Conservation (phyloP, 345 rosid species). For the Gossypium australe region DNA sequence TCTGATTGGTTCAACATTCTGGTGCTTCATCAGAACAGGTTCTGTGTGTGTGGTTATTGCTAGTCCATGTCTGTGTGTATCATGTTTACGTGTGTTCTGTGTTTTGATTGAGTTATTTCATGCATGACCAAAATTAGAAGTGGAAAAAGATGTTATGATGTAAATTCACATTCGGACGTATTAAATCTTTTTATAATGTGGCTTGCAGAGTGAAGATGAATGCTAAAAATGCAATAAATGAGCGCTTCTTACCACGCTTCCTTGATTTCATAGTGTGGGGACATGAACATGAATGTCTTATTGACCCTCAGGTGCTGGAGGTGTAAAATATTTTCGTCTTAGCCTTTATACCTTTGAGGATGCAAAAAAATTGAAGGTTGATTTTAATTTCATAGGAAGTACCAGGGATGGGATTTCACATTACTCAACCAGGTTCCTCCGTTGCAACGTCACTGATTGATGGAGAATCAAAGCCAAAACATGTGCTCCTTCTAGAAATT, state of each 20-base stretch:
- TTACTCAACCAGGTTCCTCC: conserved; percentile 99
- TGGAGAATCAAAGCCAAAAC: conserved; percentile 98
- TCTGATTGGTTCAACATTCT: conserved; percentile 98
- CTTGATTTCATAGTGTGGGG: conserved; percentile 97
- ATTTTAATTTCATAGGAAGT: conserved; percentile 72
- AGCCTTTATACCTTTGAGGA: neutral
- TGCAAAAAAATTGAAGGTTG: conserved; percentile 25
- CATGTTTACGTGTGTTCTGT: neutral
- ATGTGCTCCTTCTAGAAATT: conserved; percentile 93
- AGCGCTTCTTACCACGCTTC: conserved; percentile 93
- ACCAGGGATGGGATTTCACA: conserved; percentile 97
- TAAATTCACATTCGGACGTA: neutral
- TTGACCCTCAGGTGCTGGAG: conserved; percentile 79
- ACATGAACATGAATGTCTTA: conserved; percentile 93
- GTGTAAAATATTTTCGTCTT: neutral
- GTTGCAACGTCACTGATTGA: conserved; percentile 95
- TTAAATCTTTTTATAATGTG: neutral
- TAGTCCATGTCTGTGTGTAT: neutral
- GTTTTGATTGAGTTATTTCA: conserved; percentile 11
- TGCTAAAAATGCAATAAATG: conserved; percentile 96
- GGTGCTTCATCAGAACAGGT: conserved; percentile 99
- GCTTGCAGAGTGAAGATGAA: conserved; percentile 81
- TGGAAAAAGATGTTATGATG: neutral
- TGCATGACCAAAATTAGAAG: neutral
- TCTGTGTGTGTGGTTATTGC: neutral